A percentile compares a stretch with the other conserved stretches of the same genome.
phyloP scores from a whole-genome alignment of 257 asterid genomes.

The Nicotiana benthamiana region DNA sequence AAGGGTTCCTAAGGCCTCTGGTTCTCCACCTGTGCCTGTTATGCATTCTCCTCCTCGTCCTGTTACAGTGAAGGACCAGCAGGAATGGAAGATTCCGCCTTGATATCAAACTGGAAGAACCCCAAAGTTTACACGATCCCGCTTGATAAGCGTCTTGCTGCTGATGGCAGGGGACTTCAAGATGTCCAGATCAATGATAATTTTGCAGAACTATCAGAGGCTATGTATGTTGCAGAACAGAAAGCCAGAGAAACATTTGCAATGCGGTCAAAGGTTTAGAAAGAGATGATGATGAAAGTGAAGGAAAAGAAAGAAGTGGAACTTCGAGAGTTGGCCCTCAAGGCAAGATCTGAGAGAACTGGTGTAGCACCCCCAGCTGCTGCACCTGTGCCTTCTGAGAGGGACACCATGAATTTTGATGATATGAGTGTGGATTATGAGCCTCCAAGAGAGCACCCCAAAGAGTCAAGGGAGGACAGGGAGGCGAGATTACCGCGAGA shows the following conservation, averaged over 20 bases:
- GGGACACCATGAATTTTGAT: constrained; percentile 33
- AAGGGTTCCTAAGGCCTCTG: constrained; percentile 87
- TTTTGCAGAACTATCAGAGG: constrained; percentile 72
- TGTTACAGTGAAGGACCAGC: constrained; percentile 88
- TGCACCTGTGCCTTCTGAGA: constrained; percentile 57
- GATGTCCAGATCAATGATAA: constrained; percentile 91
- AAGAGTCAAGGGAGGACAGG: constrained; percentile 61
- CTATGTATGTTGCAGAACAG: constrained; percentile 77
- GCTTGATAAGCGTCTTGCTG: constrained; percentile 88
- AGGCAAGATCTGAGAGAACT: constrained; percentile 77
- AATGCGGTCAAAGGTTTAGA: constrained; percentile 84
- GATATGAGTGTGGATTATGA: constrained; percentile 56
- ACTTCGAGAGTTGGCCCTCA: constrained; percentile 72
- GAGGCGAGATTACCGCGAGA: constrained; percentile 61
- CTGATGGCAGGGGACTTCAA: constrained; percentile 94
- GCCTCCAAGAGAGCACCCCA: constrained; percentile 47
- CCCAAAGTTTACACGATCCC: constrained; percentile 95
- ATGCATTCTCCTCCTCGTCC: constrained; percentile 97
- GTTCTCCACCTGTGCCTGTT: constrained; percentile 95
- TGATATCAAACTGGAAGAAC: constrained; percentile 96
- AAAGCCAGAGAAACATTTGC: constrained; percentile 95
- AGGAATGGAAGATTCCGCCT: constrained; percentile 93
- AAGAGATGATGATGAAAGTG: constrained; percentile 88
- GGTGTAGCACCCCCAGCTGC: constrained; percentile 51
- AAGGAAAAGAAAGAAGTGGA: constrained; percentile 87